Evolutionary conservation across 345 rosid species (phyloP).

Genomic region (Euphorbia peplus): DNA sequence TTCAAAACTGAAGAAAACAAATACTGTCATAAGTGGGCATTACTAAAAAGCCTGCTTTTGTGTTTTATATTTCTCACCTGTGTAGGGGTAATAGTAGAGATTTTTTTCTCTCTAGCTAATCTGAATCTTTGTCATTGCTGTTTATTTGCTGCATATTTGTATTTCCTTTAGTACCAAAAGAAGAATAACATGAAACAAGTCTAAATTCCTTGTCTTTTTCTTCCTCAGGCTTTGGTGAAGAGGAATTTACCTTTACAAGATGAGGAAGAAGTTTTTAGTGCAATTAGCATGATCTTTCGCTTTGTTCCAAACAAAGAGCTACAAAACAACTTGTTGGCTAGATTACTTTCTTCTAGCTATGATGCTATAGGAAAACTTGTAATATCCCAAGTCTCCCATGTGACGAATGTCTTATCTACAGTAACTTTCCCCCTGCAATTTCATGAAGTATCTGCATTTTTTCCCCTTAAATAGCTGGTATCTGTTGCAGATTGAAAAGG

Average conservation of each 20-base stretch:
- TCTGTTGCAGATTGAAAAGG: slow-evolving; percentile 64
- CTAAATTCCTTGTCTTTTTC: neutral
- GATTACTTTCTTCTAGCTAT: slow-evolving; percentile 82
- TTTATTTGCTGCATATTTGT: neutral
- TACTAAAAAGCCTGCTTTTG: neutral
- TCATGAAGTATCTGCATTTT: neutral
- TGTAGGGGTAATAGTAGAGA: neutral
- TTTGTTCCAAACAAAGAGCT: slow-evolving; percentile 67
- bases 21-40: neutral
- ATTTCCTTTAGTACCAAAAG: neutral
- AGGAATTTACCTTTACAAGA: slow-evolving; percentile 73
- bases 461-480: slow-evolving; percentile 8
- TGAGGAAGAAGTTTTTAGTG: slow-evolving; percentile 84
- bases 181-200: neutral
- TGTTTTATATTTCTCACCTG: neutral
- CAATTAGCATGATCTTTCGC: slow-evolving; percentile 66
- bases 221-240: slow-evolving; percentile 64
- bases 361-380: slow-evolving; percentile 82
- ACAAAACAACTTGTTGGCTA: slow-evolving; percentile 67
- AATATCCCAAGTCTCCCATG: slow-evolving; percentile 33
- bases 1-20: neutral
- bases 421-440: neutral
- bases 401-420: slow-evolving; percentile 9
- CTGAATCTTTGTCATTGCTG: neutral
- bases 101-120: neutral